Conservation (phyloP, 108 stramenopile species). For the Pseudonitzschia multistriata region DNA sequence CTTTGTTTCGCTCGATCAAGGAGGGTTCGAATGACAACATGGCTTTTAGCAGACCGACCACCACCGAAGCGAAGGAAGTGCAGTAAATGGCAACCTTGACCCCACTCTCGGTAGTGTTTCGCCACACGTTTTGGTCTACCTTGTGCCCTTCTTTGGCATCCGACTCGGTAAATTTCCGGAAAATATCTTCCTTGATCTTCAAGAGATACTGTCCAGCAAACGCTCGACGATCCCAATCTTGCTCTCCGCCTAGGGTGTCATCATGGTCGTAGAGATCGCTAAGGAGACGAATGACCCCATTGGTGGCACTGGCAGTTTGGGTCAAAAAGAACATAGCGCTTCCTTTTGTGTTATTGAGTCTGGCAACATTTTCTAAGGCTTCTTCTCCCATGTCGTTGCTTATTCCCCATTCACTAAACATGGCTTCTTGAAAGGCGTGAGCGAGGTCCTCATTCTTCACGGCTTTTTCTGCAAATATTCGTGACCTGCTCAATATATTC, state of each 20-base stretch:
- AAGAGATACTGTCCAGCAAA: conserved; percentile 71
- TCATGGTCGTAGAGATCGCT: conserved; percentile 46
- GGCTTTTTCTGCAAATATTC: conserved; percentile 50
- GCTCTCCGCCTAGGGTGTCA: conserved; percentile 7
- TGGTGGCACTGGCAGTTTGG: conserved; percentile 80
- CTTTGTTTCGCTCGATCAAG: conserved; percentile 56
- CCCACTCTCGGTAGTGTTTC: conserved; percentile 67
- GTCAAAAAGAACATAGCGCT: conserved; percentile 87
- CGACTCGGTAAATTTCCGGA: conserved; percentile 63
- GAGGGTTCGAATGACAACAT: conserved; percentile 50
- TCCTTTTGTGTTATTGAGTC: conserved; percentile 59
- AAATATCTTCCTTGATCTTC: conserved; percentile 56
- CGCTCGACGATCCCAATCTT: conserved; percentile 46
- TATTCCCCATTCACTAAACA: conserved; percentile 72
- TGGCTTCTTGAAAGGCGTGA: conserved; percentile 78
- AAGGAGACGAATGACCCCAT: conserved; percentile 59
- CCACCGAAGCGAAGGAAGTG: conserved; percentile 78
- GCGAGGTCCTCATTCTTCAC: conserved; percentile 60
- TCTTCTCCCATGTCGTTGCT: conserved; percentile 71
- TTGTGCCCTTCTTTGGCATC: conserved; percentile 62
- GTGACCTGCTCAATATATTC: conserved; percentile 49
- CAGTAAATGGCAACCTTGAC: conserved; percentile 81
- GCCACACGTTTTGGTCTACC: conserved; percentile 80
- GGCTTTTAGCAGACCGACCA: conserved; percentile 60
- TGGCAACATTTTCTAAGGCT: conserved; percentile 50